Evolutionary conservation across 371 early-diverging fungal genomes (phyloP).

Genomic region (Mortierella sp.): DNA sequence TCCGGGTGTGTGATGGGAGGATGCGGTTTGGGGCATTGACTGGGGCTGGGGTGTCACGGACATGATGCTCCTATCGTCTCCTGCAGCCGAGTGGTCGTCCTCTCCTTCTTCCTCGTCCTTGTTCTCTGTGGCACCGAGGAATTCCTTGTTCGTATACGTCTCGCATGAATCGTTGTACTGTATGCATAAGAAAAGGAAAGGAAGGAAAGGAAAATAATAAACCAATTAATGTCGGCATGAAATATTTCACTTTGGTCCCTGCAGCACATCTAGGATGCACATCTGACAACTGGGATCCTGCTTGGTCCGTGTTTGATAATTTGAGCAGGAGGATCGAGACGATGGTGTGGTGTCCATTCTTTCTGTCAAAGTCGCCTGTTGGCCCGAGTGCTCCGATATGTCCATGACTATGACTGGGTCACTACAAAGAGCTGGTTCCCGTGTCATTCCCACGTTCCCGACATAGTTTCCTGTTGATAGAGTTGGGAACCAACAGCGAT

Average conservation of each 20-base stretch:
- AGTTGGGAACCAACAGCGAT: background rate
- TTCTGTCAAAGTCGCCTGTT: background rate
- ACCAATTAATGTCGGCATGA: conserved; percentile 11
- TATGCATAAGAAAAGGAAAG: conserved; percentile 3
- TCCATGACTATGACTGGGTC: background rate
- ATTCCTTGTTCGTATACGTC: conserved; percentile 48
- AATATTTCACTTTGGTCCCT: conserved; percentile 1
- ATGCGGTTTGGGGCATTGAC: conserved; percentile 26
- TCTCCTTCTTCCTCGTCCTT: conserved; percentile 52
- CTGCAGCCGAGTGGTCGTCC: conserved; percentile 44
- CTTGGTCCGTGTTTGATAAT: background rate
- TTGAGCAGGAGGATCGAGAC: background rate
- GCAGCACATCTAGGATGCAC: background rate
- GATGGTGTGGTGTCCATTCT: background rate
- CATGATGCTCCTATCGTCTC: conserved; percentile 53
- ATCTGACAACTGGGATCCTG: background rate
- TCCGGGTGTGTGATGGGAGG: conserved; percentile 49
- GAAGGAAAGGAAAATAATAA: conserved; percentile 14
- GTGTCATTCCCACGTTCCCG: background rate
- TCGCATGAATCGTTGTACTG: conserved; percentile 57
- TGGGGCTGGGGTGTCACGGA: conserved; percentile 57
- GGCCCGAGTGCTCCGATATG: background rate
- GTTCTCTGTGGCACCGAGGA: conserved; percentile 31
- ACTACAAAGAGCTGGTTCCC: background rate
- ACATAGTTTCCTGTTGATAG: conserved; percentile 2